Conservation (phyloP, 805 yeast species). For the Candida suzukii region DNA sequence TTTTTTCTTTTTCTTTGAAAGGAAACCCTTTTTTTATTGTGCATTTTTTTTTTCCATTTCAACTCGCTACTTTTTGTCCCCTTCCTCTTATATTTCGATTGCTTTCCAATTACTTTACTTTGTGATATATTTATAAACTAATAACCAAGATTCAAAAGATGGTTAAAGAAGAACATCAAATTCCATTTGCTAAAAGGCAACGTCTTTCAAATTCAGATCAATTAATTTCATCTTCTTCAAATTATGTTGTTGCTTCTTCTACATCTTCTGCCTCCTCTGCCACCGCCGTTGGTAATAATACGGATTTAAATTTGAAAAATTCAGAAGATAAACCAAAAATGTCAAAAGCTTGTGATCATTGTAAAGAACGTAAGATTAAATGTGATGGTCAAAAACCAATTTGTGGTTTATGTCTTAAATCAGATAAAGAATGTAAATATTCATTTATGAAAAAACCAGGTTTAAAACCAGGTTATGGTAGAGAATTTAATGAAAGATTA, state of each 20-base stretch:
- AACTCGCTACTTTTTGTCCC: too few relatives aligned
- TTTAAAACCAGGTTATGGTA: constrained; percentile 20
- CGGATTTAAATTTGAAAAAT: too few relatives aligned
- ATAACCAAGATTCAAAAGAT: too few relatives aligned
- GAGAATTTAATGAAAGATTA: constrained; percentile 12
- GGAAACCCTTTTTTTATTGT: too few relatives aligned
- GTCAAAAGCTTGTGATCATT: constrained; percentile 1
- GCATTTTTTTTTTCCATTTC: too few relatives aligned
- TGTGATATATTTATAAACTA: too few relatives aligned
- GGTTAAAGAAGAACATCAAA: neutral
- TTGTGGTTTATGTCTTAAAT: neutral
- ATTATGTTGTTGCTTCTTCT: neutral
- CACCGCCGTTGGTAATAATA: neutral
- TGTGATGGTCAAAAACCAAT: constrained; percentile 1
- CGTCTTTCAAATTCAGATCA: neutral
- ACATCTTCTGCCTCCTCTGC: neutral
- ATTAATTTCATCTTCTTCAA: neutral
- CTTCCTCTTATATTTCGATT: too few relatives aligned
- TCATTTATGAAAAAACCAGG: constrained; percentile 18
- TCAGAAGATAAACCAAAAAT: neutral
- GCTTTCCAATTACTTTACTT: too few relatives aligned
- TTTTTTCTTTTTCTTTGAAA: too few relatives aligned
- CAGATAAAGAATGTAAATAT: constrained; percentile 8
- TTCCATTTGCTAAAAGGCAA: neutral
- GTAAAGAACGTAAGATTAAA: constrained; percentile 2